Conservation (phyloP, 768 basidiomycete genomes). For the Epithele typhae region DNA sequence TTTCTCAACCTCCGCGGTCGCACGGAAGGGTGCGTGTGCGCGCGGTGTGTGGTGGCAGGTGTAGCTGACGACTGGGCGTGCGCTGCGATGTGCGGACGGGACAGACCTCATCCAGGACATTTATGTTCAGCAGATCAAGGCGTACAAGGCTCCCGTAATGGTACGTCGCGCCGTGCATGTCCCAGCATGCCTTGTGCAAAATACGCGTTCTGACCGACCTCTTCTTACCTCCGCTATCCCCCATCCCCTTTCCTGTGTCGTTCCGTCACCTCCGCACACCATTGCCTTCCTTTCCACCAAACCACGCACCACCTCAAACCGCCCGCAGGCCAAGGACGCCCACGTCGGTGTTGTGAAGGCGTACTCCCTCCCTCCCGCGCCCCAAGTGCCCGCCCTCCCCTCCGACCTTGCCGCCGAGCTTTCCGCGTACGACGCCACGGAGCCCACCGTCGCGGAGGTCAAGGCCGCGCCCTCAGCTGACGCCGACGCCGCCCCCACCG, state of each 20-base stretch:
- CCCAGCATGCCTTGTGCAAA: too few species aligned
- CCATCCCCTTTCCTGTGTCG: too few species aligned
- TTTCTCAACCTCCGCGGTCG: conserved; percentile 55
- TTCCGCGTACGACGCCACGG: conserved; percentile 75
- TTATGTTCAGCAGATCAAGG: conserved; percentile 85
- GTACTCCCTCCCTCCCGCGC: conserved; percentile 70
- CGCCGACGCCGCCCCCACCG: conserved; percentile 24
- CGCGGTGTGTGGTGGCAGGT: conserved; percentile 19
- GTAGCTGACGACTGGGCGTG: conserved; percentile 15
- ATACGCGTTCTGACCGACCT: too few species aligned
- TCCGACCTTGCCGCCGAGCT: conserved; percentile 86
- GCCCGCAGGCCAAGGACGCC: conserved; percentile 79
- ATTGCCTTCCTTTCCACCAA: not conserved
- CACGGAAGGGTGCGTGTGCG: conserved; percentile 57
- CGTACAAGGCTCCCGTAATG: conserved; percentile 72
- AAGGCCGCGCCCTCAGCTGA: conserved; percentile 28
- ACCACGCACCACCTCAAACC: not conserved
- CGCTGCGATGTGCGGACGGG: too few species aligned
- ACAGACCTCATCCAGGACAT: conserved; percentile 90
- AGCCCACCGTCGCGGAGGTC: conserved; percentile 48
- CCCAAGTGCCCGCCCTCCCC: conserved; percentile 73
- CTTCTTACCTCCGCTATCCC: too few species aligned
- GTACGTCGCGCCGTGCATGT: conserved; percentile 42
- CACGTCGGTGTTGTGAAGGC: conserved; percentile 84
- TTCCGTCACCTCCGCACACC: too few species aligned